Conservation (phyloP, 2,329 filamentous ascomycete genomes). For the Claviceps capensis region DNA sequence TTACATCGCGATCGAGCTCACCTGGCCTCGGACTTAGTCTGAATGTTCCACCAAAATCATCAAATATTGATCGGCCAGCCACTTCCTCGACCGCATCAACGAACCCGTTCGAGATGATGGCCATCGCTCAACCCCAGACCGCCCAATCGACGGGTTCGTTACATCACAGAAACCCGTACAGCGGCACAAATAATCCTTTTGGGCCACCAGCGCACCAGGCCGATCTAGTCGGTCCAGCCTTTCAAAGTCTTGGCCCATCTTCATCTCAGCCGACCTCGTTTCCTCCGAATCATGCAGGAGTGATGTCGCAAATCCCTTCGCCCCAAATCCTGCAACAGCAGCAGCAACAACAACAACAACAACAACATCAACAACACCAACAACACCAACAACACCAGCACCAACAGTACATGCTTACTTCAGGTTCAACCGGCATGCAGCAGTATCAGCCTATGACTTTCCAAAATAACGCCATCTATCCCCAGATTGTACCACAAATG, state of each 20-base stretch:
- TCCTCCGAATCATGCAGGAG: constrained; percentile 52
- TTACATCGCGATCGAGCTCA: constrained; percentile 23
- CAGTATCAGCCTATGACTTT: constrained; percentile 25
- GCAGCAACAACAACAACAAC: constrained; percentile 22
- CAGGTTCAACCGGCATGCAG: constrained; percentile 26
- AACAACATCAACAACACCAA: constrained; percentile 23
- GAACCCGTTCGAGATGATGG: constrained; percentile 55
- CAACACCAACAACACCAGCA: constrained; percentile 17
- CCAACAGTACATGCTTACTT: constrained; percentile 25
- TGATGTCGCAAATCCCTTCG: background rate
- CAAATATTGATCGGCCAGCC: constrained; percentile 19
- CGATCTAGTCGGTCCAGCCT: constrained; percentile 47
- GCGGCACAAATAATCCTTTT: constrained; percentile 56
- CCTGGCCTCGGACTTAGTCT: constrained; percentile 19
- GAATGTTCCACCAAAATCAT: constrained; percentile 15
- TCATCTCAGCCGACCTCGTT: constrained; percentile 37
- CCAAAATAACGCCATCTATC: constrained; percentile 30
- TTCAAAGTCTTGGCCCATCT: constrained; percentile 62
- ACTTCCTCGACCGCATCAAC: constrained; percentile 36
- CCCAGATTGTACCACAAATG: constrained; percentile 19
- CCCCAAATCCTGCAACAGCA: constrained; percentile 18
- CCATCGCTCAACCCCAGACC: constrained; percentile 42
- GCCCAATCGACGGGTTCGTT: constrained; percentile 51
- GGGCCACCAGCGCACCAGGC: constrained; percentile 31
- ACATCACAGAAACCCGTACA: constrained; percentile 42